A percentile compares a stretch with the other conserved stretches of the same genome.
These are phyloP conservation scores for Dacryopinax primogenitus DNA, from an alignment of 768 basidiomycete species.

Conservation along the genomic window DNA sequence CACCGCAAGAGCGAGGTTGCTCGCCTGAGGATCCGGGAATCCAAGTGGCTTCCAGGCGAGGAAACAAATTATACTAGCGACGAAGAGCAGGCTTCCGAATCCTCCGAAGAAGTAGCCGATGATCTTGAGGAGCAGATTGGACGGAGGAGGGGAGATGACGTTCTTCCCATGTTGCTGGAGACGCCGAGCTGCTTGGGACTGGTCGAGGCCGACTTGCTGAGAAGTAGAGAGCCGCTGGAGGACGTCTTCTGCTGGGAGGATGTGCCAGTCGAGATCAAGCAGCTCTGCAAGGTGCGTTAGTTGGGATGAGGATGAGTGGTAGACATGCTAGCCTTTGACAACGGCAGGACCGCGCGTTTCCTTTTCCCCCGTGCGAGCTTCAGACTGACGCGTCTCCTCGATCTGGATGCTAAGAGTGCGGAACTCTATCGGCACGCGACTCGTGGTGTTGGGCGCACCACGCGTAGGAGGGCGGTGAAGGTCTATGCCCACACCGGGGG, in stretches of 20 bases:
- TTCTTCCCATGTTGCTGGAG: constrained; percentile 38
- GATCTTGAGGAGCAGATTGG: constrained; percentile 37
- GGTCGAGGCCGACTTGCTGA: constrained; percentile 38
- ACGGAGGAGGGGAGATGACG: constrained; percentile 37
- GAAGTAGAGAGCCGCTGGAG: constrained; percentile 36
- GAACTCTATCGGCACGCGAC: constrained; percentile 16
- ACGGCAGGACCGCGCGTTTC: constrained; percentile 17
- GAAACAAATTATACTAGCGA: constrained; percentile 44
- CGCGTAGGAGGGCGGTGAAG: background rate
- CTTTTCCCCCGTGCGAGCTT: constrained; percentile 7
- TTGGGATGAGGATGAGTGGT: background rate
- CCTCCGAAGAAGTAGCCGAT: constrained; percentile 45
- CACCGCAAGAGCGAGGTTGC: constrained; percentile 50
- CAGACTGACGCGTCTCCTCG: constrained; percentile 17
- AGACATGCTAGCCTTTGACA: background rate
- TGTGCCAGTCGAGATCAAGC: constrained; percentile 39
- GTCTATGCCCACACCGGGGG: background rate
- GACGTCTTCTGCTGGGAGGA: constrained; percentile 31
- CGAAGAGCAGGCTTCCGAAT: constrained; percentile 45
- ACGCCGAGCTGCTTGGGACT: constrained; percentile 37
- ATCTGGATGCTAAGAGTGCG: constrained; percentile 39
- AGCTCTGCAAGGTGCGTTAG: constrained; percentile 34
- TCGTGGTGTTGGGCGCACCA: background rate
- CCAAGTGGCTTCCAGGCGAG: constrained; percentile 50
- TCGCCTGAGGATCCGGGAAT: constrained; percentile 37